phyloP scores from a whole-genome alignment of 1,284 basidiomycete genomes.

The Violaceomyces palustris region DNA sequence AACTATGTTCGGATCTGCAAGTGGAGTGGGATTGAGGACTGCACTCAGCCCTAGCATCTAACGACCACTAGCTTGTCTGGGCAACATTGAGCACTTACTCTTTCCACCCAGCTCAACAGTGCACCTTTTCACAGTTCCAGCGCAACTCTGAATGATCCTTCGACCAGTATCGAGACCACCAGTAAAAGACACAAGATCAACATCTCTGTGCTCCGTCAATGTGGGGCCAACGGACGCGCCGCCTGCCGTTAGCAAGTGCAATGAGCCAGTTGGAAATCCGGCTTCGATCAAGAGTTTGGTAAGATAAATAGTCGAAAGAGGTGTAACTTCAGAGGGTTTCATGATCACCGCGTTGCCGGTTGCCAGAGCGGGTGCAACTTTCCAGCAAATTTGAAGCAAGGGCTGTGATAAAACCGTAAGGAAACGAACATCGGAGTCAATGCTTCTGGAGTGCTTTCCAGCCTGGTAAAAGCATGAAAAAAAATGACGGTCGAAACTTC shows the following conservation, averaged over 20 bases:
- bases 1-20: constrained; percentile 51
- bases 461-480: too few species aligned
- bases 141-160: constrained; percentile 41
- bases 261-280: constrained; percentile 37
- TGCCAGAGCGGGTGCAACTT: constrained; percentile 50
- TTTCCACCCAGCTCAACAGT: constrained; percentile 52
- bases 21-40: background rate
- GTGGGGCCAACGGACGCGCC: constrained; percentile 45
- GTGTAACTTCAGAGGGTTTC: constrained; percentile 53
- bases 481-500: too few species aligned
- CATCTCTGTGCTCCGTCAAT: constrained; percentile 41
- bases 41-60: background rate
- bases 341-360: constrained; percentile 50
- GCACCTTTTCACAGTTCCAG: constrained; percentile 47
- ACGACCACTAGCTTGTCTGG: background rate
- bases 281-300: constrained; percentile 46
- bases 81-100: too few species aligned
- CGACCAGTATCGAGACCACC: constrained; percentile 50
- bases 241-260: constrained; percentile 48
- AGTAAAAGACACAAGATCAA: constrained; percentile 51
- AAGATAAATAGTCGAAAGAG: constrained; percentile 49
- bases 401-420: too few species aligned
- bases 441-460: too few species aligned
- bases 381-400: constrained; percentile 51
- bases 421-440: too few species aligned